Evolutionary conservation across 2,329 filamentous ascomycete species (phyloP), one percentile per base, ranked within the genome.

Genomic region (Alternaria burnsii): DNA sequence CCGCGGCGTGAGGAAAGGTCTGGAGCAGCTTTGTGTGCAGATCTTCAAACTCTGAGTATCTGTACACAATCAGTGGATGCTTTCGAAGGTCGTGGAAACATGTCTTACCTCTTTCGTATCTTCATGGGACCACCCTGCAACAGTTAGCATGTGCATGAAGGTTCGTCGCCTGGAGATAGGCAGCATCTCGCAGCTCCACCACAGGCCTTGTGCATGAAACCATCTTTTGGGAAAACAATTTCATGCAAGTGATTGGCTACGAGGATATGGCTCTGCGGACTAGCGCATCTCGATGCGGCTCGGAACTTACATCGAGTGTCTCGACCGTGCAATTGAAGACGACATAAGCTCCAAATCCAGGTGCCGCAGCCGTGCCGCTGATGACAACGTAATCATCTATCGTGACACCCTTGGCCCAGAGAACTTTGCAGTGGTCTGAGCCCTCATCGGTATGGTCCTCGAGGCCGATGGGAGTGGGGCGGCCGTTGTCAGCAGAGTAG

Each of bases 41-140:
- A 57, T 91, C 88, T 76, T 96, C 93, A 74, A 98, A 98, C 77
- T 98, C 94, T 0, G 94, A 97, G 79, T 97, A 98, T 76, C 94
- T 83, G 63, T n/a, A 43, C 30, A 11, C 51, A 42, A 69, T 66
- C 66, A 78, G 70, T 69, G 57, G 46, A 26, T 54, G 20, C 41
- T 24, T 26, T 53, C 34, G 12, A 50, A 40, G 32, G 22, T 4
- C 30, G n/a, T 30, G 12, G 51, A 28, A 32, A 32, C 48, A 7
- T 36, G 26, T 48, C 55, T 41, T 72, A 87, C 84, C 87, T 84
- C 80, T 89, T 89, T 44, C 85, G 83, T 64, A 88, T 82, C 55
- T 80, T 83, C 75, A 88, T 87, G 24, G 84, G 83, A 24, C 84
- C 82, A 52, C 86, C 85, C 83, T 86, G 67, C 42, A 18, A 62